Percentiles rank a stretch among this genome's conserved stretches.
phyloP scores from a whole-genome alignment of 306 rosid genomes.

The Spatholobus suberectus region DNA sequence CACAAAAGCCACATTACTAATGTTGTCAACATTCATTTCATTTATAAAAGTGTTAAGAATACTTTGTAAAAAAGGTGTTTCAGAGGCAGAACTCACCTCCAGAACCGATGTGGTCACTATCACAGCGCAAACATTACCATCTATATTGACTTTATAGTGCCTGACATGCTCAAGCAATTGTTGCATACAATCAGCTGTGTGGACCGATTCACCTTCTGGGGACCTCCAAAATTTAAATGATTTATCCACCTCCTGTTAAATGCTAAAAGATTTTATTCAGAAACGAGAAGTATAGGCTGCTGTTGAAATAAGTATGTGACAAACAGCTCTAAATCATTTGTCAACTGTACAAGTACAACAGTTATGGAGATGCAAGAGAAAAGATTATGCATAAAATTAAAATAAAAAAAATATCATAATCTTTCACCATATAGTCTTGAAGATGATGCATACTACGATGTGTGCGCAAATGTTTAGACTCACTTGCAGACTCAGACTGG shows the following conservation, averaged over 20 bases:
- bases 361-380: not conserved
- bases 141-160: conserved; percentile 71
- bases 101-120: conserved; percentile 87
- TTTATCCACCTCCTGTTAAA: conserved; percentile 73
- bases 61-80: conserved; percentile 8
- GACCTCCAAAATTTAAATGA: conserved; percentile 61
- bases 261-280: not conserved
- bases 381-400: not conserved
- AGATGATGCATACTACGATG: not conserved
- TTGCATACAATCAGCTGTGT: conserved; percentile 72
- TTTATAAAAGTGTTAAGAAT: not conserved
- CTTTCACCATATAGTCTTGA: not conserved
- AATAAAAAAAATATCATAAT: not conserved
- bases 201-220: conserved; percentile 41
- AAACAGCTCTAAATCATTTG: conserved; percentile 12
- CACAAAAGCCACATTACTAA: not conserved
- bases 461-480: not conserved
- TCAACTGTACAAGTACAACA: conserved; percentile 17
- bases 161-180: conserved; percentile 82
- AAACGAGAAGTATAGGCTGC: not conserved
- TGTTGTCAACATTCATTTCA: conserved; percentile 23
- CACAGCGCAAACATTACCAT: conserved; percentile 73
- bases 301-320: not conserved
- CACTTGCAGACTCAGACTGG: not conserved
- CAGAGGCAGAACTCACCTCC: conserved; percentile 60